These are phyloP conservation scores for Prunus yedoensis DNA, from an alignment of 331 rosid species.

Conservation along the genomic window DNA sequence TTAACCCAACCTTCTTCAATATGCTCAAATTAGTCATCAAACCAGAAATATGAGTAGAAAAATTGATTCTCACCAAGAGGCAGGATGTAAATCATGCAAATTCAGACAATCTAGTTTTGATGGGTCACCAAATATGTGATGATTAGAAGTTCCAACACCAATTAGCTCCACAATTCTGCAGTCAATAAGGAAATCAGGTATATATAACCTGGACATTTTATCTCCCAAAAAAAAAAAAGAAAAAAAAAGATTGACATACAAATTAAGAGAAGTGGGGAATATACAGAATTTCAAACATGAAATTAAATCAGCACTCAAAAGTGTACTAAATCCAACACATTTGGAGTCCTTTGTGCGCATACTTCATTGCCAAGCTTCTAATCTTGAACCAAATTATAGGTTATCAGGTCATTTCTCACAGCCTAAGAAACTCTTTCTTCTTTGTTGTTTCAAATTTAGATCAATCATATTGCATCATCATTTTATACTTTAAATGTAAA, in stretches of 20 bases:
- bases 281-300: not conserved
- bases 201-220: not conserved
- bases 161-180: slow-evolving; percentile 22
- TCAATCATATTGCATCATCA: not conserved
- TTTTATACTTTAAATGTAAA: not conserved
- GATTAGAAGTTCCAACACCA: slow-evolving; percentile 3
- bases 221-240: not conserved
- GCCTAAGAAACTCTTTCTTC: not conserved
- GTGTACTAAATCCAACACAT: not conserved
- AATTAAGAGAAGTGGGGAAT: not conserved
- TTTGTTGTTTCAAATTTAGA: not conserved
- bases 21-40: not conserved
- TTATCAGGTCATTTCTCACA: slow-evolving; percentile 4
- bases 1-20: not conserved
- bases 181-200: slow-evolving; percentile 6
- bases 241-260: not conserved
- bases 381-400: not conserved
- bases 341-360: not conserved
- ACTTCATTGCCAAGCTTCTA: not conserved
- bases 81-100: slow-evolving; percentile 18
- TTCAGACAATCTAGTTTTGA: slow-evolving; percentile 9
- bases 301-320: not conserved
- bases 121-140: slow-evolving; percentile 4
- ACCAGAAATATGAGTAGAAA: not conserved
- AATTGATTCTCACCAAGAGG: slow-evolving; percentile 8